Conservation (phyloP, 768 basidiomycete species). For the Tricholoma matsutake region DNA sequence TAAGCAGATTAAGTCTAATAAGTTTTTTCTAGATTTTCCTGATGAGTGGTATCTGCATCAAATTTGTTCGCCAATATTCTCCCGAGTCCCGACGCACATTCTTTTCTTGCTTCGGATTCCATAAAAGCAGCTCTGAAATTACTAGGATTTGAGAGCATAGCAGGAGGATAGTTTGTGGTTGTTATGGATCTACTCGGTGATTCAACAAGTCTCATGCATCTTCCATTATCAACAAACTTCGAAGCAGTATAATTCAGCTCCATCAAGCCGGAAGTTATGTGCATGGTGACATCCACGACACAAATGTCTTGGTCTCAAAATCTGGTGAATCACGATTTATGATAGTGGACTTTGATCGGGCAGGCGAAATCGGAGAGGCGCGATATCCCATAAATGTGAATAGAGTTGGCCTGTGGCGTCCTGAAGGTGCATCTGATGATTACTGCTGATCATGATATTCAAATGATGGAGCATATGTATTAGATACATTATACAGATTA, state of each 20-base stretch:
- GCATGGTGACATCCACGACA: constrained; percentile 25
- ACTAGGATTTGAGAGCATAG: constrained; percentile 19
- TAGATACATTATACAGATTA: too few species aligned
- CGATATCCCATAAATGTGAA: constrained; percentile 14
- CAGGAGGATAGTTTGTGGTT: constrained; percentile 26
- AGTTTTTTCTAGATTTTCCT: too few species aligned
- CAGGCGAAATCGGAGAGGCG: constrained; percentile 18
- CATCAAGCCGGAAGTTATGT: constrained; percentile 17
- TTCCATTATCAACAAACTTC: background rate
- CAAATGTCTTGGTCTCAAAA: constrained; percentile 22
- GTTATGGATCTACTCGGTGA: constrained; percentile 22
- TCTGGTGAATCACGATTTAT: constrained; percentile 6
- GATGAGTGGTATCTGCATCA: too few species aligned
- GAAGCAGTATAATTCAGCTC: background rate
- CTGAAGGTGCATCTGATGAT: background rate
- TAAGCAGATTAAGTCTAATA: too few species aligned
- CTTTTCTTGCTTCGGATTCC: constrained; percentile 12
- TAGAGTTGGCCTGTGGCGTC: background rate
- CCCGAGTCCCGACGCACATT: constrained; percentile 18
- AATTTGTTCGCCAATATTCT: constrained; percentile 7
- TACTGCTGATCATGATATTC: background rate
- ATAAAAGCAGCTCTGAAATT: constrained; percentile 18
- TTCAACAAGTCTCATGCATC: background rate
- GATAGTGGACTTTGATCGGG: constrained; percentile 29
- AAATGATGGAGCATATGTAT: too few species aligned